Evolutionary conservation across 2,329 filamentous ascomycete genomes (phyloP).

Genomic region (Fulvia fulva): DNA sequence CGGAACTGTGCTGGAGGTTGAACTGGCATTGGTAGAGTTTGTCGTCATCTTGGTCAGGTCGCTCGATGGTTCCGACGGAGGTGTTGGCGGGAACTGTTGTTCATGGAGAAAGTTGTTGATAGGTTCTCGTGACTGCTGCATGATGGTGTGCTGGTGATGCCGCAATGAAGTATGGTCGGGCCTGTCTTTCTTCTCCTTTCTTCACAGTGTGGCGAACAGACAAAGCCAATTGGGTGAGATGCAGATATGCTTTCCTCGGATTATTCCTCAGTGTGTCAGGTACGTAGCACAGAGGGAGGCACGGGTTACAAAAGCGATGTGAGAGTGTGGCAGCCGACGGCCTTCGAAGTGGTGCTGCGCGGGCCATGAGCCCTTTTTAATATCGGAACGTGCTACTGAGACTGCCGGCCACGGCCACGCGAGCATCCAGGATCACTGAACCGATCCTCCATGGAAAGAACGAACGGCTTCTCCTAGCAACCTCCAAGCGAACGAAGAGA

Average conservation of each 20-base stretch:
- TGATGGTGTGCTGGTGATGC: constrained; percentile 2
- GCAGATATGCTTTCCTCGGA: background rate
- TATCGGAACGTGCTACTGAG: background rate
- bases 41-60: constrained; percentile 18
- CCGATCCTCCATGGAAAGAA: background rate
- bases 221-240: background rate
- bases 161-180: background rate
- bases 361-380: background rate
- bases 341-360: background rate
- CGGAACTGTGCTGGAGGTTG: constrained; percentile 15
- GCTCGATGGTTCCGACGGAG: constrained; percentile 19
- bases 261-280: background rate
- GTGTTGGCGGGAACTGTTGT: constrained; percentile 19
- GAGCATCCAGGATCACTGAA: background rate
- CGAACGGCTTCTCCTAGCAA: background rate
- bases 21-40: background rate
- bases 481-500: background rate
- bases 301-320: background rate
- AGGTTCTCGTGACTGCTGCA: background rate
- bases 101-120: background rate
- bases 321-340: background rate
- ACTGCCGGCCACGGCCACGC: background rate
- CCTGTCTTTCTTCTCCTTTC: background rate
- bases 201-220: background rate
- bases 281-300: background rate